These are phyloP conservation scores for Dipodascus geniculatus DNA, from an alignment of 805 yeast species.

Conservation along the genomic window DNA sequence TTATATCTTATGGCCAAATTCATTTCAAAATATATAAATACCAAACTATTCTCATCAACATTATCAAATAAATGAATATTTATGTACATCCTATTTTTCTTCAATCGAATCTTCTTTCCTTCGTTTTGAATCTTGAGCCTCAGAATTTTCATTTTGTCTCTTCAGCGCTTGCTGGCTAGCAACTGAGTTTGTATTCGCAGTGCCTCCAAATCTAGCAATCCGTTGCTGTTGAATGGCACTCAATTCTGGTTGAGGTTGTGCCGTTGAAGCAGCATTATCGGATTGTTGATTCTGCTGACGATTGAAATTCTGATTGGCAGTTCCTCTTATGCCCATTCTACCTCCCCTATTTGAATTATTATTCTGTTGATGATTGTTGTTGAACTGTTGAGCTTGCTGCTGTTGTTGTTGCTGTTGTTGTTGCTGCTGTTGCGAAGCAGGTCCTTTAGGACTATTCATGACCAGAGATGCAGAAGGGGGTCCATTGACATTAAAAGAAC, in stretches of 20 bases:
- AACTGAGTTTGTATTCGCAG: background rate
- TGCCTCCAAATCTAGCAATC: background rate
- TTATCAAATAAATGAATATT: too few species aligned
- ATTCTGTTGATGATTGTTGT: background rate
- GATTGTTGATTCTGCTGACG: background rate
- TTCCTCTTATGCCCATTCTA: background rate
- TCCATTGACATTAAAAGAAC: background rate
- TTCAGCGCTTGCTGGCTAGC: background rate
- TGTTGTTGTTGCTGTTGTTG: conserved; percentile 3
- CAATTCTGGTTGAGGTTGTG: background rate
- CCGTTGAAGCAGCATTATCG: background rate
- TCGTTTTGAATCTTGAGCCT: conserved; percentile 2
- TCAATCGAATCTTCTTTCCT: background rate
- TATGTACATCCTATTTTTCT: too few species aligned
- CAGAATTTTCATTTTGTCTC: background rate
- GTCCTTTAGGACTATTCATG: background rate
- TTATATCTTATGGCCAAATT: too few species aligned
- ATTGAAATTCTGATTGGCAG: background rate
- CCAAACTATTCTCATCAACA: too few species aligned
- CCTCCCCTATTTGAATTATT: background rate
- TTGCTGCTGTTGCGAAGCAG: background rate
- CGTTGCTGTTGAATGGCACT: conserved; percentile 1
- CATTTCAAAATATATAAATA: too few species aligned
- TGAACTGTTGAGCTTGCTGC: conserved; percentile 1
- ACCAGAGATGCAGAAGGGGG: conserved; percentile 1